These are phyloP conservation scores for Elongisporangium anandrum DNA, from an alignment of 352 stramenopile species.

Conservation along the genomic window DNA sequence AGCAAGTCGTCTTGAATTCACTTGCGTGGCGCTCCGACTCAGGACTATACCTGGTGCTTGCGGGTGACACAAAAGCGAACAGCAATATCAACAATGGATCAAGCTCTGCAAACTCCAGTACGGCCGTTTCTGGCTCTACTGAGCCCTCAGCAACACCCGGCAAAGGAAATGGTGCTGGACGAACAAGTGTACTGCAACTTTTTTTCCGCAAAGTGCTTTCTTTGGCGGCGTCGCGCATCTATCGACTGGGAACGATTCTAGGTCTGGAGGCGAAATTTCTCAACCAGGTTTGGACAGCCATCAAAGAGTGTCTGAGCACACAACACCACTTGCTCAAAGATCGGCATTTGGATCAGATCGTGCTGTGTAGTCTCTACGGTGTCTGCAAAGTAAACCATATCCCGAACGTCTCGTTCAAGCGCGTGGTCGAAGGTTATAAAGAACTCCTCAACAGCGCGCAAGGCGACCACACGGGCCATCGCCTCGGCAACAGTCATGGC, in stretches of 20 bases:
- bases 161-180: conserved; percentile 8
- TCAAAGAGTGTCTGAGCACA: conserved; percentile 77
- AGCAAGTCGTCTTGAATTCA: conserved; percentile 81
- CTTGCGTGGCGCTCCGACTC: conserved; percentile 71
- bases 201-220: conserved; percentile 87
- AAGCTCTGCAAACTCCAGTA: not conserved
- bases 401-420: conserved; percentile 71
- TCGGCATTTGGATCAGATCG: conserved; percentile 76
- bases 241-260: conserved; percentile 64
- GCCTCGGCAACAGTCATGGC: conserved; percentile 2
- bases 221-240: conserved; percentile 75
- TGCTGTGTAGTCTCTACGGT: conserved; percentile 81
- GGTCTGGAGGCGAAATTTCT: conserved; percentile 66
- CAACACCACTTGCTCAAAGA: conserved; percentile 59
- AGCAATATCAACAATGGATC: conserved; percentile 8
- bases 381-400: conserved; percentile 85
- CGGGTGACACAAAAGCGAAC: conserved; percentile 16
- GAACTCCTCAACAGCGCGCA: conserved; percentile 27
- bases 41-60: conserved; percentile 59
- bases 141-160: conserved; percentile 11
- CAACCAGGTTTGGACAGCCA: conserved; percentile 84
- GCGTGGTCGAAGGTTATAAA: conserved; percentile 74
- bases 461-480: conserved; percentile 5
- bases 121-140: no score
- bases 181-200: conserved; percentile 62